Base-by-base conservation (phyloP, 495 filamentous ascomycete genomes). In the Articulospora tetracladia region DNA sequence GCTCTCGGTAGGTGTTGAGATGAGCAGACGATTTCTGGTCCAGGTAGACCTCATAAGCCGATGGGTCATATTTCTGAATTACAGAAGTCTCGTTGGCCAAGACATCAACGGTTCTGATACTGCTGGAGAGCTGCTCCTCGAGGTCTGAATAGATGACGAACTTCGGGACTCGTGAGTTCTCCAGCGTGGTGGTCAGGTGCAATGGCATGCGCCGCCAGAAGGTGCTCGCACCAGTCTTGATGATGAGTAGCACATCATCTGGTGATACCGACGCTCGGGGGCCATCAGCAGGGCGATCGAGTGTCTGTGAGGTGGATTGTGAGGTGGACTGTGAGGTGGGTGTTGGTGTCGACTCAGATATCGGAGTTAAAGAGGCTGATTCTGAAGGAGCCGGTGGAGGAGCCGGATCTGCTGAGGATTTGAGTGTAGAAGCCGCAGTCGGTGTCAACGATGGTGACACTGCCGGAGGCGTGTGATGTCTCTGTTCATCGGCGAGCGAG, bases 201-300 rank as follows among this genome's bases (percentile, higher is more conserved):
- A 56, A 19, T 23, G 53, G 53, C 53, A 56, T 56, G 8, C 53
- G 53, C 6, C 53, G 26, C 53, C 53, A 56, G 7, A 56, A 2
- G 19, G 53, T 56, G 53, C 32, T 56, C 3, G 53, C 53, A 32
- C 53, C 53, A 23, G 53, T 56, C 34, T 56, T 56, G 47, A 50
- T 25, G 17, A 50, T 27, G 47, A 50, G 47, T 13, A 50, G 20
- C 6, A 50, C 23, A 50, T 50, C 47, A 25, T 11, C 47, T 26
- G 47, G 47, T 50, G 47, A 27, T 27, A 50, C 47, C 2, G 47
- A 27, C 2, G 39, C 8, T 44, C 8, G 6, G 2, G 47, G 10
- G 47, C n/a, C n/a, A n/a, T n/a, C n/a, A n/a, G n/a, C n/a, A n/a
- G n/a, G n/a, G n/a, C n/a, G n/a, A n/a, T n/a, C n/a, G n/a, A n/a